Evolutionary conservation across 768 basidiomycete species (phyloP), one percentile per base, ranked within the genome.

Genomic region (Albatrellus ellisii): DNA sequence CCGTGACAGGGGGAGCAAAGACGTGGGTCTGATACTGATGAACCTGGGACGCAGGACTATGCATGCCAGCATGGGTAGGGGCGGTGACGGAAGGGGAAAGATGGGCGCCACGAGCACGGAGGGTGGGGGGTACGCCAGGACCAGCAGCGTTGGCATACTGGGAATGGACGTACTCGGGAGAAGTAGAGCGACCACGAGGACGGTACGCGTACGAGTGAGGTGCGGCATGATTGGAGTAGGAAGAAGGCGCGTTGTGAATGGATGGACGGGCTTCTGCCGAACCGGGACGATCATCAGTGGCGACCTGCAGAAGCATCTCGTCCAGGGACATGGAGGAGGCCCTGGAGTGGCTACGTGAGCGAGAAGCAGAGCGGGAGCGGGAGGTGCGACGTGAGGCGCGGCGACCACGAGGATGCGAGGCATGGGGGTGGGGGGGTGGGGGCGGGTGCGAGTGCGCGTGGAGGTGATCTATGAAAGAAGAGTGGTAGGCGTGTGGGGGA

Each of bases 1-100:
- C 81, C 0, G 75, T 83, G 6, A 81, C 77, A 3, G 76, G 73
- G 2, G 80, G 77, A 6, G 79, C 77, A 52, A 84, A 84, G 10
- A 80, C 72, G 54, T 82, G 79, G 0, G 75, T 65, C 28, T 66
- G 55, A 7, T 64, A 54, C 42, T 68, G 60, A 18, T 35, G 33
- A 14, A 35, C 15, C 2, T 14, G 9, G 33, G 11, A 8, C 11
- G 9, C 15, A 8, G 11, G 9, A 8, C 8, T 21, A 62, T 56
- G 1, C 61, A 62, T 22, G 58, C 55, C 6, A 59, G 53, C 10
- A 61, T 52, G 0, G 60, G 59, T 3, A 57, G 62, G 1, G 52
- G 42, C 0, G 54, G 50, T 0, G 52, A 45, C 1, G 53, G 37
- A 0, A 53, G 32, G 12, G 56, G 8, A 33, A n/a, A n/a, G n/a